A percentile compares a stretch with the other conserved stretches of the same genome.
Evolutionary conservation across 2,329 filamentous ascomycete species (phyloP).

Genomic region (Colletotrichum orchidophilum): DNA sequence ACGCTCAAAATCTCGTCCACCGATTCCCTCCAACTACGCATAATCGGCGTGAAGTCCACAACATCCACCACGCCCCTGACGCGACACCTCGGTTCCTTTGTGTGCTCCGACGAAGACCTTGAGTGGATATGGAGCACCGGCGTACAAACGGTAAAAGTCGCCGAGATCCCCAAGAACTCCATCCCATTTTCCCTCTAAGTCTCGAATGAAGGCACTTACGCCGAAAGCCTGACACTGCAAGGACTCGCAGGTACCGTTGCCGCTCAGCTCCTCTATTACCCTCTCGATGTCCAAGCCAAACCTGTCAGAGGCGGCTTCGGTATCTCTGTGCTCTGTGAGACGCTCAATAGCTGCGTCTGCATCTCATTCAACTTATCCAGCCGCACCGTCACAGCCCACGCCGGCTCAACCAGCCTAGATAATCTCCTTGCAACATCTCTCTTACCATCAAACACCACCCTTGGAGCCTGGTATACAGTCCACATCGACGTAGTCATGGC

Average conservation of each 20-base stretch:
- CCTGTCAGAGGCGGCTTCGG: constrained; percentile 41
- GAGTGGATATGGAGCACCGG: constrained; percentile 43
- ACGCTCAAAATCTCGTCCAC: constrained; percentile 47
- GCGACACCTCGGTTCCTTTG: constrained; percentile 41
- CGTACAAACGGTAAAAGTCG: constrained; percentile 44
- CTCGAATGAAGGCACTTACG: constrained; percentile 39
- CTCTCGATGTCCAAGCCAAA: constrained; percentile 41
- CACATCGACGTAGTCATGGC: background rate
- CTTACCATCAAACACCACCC: background rate
- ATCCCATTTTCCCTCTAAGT: constrained; percentile 41
- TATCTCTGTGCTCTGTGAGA: constrained; percentile 42
- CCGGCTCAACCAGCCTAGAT: constrained; percentile 28
- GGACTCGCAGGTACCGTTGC: constrained; percentile 31
- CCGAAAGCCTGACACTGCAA: constrained; percentile 41
- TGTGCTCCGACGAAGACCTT: constrained; percentile 40
- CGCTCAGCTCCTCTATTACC: constrained; percentile 37
- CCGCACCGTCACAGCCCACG: constrained; percentile 30
- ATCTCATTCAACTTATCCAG: constrained; percentile 38
- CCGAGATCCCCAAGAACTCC: constrained; percentile 40
- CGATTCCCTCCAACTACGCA: constrained; percentile 39
- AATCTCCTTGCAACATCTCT: background rate
- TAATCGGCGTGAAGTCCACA: constrained; percentile 41
- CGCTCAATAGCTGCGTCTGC: constrained; percentile 42
- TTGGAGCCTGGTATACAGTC: constrained; percentile 31
- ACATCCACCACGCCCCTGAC: constrained; percentile 37